These are phyloP conservation scores for Russula vinacea DNA, from an alignment of 768 basidiomycete genomes.

Conservation along the genomic window DNA sequence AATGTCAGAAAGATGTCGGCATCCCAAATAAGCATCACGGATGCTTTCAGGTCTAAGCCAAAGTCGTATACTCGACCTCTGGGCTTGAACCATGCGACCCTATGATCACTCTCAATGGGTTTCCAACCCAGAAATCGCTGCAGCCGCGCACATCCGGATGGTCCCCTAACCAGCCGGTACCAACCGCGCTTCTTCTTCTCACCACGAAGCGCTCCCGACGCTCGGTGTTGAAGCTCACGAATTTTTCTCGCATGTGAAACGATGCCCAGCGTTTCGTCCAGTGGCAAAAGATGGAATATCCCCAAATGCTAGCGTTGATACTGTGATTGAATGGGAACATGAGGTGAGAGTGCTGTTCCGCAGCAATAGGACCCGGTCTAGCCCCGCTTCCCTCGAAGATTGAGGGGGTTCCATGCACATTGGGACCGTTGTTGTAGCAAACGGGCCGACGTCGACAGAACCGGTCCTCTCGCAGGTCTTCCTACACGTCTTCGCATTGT, in stretches of 20 bases:
- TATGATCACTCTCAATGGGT: background rate
- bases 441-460: conserved; percentile 9
- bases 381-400: conserved; percentile 9
- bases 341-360: conserved; percentile 13
- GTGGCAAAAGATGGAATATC: conserved; percentile 20
- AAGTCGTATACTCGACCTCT: background rate
- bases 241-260: conserved; percentile 2
- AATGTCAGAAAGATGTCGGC: background rate
- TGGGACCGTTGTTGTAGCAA: conserved; percentile 17
- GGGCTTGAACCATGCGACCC: background rate
- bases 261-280: conserved; percentile 3
- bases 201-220: conserved; percentile 7
- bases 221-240: conserved; percentile 10
- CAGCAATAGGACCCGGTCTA: conserved; percentile 12
- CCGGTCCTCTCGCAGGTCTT: conserved; percentile 3
- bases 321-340: conserved; percentile 1
- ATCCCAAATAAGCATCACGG: background rate
- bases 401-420: background rate
- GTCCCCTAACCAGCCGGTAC: conserved; percentile 11
- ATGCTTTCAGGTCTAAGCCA: conserved; percentile 12
- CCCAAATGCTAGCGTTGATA: conserved; percentile 10
- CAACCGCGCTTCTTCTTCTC: conserved; percentile 10
- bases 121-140: conserved; percentile 9
- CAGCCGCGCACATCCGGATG: conserved; percentile 5
- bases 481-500: conserved; percentile 18